phyloP scores from a whole-genome alignment of 75 land plant genomes.

The Azolla pinnata region DNA sequence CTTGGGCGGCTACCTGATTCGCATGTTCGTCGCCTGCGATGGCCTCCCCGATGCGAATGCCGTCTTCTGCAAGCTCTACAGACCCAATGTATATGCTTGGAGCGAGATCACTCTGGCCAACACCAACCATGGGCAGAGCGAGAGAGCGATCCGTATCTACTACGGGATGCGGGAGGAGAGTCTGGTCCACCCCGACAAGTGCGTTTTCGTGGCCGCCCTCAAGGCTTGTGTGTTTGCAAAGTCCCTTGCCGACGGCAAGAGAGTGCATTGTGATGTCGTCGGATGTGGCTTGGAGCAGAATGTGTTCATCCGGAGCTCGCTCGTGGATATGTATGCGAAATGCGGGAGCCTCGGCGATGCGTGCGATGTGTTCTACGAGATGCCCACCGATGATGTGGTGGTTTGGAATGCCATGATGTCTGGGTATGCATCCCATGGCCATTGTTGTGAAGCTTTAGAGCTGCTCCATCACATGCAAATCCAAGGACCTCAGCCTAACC shows the following conservation, averaged over 20 bases:
- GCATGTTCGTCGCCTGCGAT: not conserved
- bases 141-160: not conserved
- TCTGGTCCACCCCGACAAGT: not conserved
- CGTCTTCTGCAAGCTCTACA: not conserved
- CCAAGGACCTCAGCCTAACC: not conserved
- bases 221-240: slow-evolving; percentile 2
- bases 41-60: not conserved
- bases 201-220: not conserved
- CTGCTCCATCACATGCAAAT: not conserved
- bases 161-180: not conserved
- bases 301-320: not conserved
- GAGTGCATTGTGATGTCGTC: not conserved
- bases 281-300: not conserved
- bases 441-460: not conserved
- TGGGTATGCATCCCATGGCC: not conserved
- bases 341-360: slow-evolving; percentile 6
- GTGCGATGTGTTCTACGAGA: not conserved
- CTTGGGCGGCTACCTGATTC: slow-evolving; percentile 1
- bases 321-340: not conserved
- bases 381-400: slow-evolving; percentile 4
- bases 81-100: slow-evolving; percentile 7
- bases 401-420: slow-evolving; percentile 13
- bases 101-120: slow-evolving; percentile 2
- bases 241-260: not conserved
- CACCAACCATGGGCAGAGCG: not conserved